These are phyloP conservation scores for Cryptosporidium bovis DNA, from an alignment of 169 alveolate genomes.

Conservation along the genomic window DNA sequence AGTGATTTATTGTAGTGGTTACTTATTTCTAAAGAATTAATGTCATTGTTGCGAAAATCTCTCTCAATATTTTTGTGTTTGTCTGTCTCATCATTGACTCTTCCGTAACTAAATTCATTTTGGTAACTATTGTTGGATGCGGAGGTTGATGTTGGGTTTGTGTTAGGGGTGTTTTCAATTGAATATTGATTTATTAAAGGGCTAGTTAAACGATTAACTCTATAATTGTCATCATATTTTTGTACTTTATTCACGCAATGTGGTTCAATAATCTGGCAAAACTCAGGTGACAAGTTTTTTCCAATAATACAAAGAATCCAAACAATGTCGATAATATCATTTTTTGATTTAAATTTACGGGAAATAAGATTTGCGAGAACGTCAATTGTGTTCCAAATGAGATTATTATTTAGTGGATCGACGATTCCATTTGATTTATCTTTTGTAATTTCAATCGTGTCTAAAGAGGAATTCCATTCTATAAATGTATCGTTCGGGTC, in stretches of 20 bases:
- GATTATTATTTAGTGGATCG: neutral
- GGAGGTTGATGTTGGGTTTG: neutral
- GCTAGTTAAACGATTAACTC: neutral
- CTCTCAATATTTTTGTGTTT: no score
- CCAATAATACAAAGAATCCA: conserved; percentile 52
- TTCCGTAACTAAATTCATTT: no score
- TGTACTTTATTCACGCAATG: neutral
- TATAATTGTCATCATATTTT: neutral
- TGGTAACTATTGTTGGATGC: no score
- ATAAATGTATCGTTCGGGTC: conserved; percentile 43
- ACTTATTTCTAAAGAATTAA: no score
- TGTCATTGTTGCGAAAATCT: no score
- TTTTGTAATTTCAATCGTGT: neutral
- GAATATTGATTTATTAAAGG: neutral
- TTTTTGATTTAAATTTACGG: neutral
- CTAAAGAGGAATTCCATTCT: conserved; percentile 38
- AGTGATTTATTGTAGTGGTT: no score
- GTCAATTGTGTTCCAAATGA: conserved; percentile 55
- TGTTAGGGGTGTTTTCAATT: neutral
- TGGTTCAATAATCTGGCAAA: neutral
- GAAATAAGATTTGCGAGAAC: neutral
- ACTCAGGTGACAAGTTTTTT: neutral
- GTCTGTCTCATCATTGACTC: no score
- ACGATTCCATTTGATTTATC: neutral
- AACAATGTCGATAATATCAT: conserved; percentile 31